These are phyloP conservation scores for Xylariaceae sp. DNA, from an alignment of 2,329 filamentous ascomycete genomes.

Conservation along the genomic window DNA sequence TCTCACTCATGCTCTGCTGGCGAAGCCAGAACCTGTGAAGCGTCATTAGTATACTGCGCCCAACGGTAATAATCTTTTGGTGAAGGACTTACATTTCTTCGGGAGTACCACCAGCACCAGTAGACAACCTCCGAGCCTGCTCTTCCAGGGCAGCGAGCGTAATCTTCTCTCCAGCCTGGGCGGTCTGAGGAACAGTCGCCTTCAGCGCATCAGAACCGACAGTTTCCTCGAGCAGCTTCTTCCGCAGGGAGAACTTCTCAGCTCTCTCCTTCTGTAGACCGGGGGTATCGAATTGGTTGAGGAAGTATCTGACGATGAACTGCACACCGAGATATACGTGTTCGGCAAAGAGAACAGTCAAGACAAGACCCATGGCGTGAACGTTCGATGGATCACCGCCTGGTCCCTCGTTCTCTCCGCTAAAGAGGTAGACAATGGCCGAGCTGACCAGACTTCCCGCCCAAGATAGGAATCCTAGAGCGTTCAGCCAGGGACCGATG, in stretches of 20 bases:
- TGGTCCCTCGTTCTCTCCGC: constrained; percentile 58
- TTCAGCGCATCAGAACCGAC: constrained; percentile 54
- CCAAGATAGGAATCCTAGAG: constrained; percentile 87
- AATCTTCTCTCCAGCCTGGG: constrained; percentile 55
- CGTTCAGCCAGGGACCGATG: constrained; percentile 87
- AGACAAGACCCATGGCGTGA: constrained; percentile 71
- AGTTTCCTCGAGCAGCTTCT: constrained; percentile 70
- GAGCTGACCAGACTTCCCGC: constrained; percentile 82
- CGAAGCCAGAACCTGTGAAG: constrained; percentile 53
- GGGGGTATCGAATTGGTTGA: constrained; percentile 78
- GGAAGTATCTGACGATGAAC: constrained; percentile 63
- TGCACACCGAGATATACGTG: constrained; percentile 82
- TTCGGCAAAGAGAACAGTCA: constrained; percentile 80
- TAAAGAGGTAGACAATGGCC: constrained; percentile 86
- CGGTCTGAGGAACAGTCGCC: constrained; percentile 42
- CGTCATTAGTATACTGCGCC: constrained; percentile 20
- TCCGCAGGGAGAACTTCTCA: constrained; percentile 75
- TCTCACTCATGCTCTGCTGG: constrained; percentile 54
- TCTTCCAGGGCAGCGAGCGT: constrained; percentile 61
- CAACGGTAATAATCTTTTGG: too few relatives aligned
- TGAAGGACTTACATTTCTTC: constrained; percentile 51
- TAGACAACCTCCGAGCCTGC: constrained; percentile 49
- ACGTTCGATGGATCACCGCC: constrained; percentile 65
- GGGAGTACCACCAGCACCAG: constrained; percentile 44
- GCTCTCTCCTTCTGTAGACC: constrained; percentile 79